Percentiles rank a stretch among this genome's conserved stretches.
These are phyloP conservation scores for Trypanosoma lewisi DNA, from an alignment of 208 protist species.

Conservation along the genomic window DNA sequence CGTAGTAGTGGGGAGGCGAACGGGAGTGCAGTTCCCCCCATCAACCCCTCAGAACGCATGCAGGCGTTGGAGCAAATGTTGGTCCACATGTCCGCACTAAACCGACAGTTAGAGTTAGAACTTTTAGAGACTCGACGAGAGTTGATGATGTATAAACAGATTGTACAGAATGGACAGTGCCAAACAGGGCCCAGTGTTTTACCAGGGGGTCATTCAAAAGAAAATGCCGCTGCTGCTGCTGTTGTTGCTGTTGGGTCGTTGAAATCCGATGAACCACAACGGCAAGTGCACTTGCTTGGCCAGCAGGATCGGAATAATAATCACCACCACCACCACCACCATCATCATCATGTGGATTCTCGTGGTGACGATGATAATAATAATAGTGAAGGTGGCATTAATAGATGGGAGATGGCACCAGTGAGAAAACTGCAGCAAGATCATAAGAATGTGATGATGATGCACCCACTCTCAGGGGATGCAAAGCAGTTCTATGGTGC, in stretches of 20 bases:
- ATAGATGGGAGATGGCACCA: conserved; percentile 1
- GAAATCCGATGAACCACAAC: neutral
- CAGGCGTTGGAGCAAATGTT: conserved; percentile 19
- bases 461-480: neutral
- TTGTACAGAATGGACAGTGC: neutral
- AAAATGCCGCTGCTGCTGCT: neutral
- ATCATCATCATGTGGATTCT: no score
- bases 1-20: neutral
- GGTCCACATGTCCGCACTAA: conserved; percentile 24
- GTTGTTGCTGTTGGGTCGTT: neutral
- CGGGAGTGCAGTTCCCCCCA: neutral
- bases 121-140: conserved; percentile 21
- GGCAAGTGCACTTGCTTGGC: neutral
- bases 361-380: no score
- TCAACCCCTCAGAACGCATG: neutral
- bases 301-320: conserved; percentile 7
- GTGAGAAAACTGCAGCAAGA: neutral
- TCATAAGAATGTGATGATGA: neutral
- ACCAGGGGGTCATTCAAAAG: neutral
- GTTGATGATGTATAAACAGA: conserved; percentile 16
- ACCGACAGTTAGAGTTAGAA: conserved; percentile 26
- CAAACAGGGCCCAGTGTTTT: neutral
- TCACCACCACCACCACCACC: neutral
- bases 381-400: no score
- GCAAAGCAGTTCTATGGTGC: neutral